A percentile compares a stretch with the other conserved stretches of the same genome.
These are phyloP conservation scores for Chionographis japonica DNA, from an alignment of 106 monocot genomes.

Conservation along the genomic window DNA sequence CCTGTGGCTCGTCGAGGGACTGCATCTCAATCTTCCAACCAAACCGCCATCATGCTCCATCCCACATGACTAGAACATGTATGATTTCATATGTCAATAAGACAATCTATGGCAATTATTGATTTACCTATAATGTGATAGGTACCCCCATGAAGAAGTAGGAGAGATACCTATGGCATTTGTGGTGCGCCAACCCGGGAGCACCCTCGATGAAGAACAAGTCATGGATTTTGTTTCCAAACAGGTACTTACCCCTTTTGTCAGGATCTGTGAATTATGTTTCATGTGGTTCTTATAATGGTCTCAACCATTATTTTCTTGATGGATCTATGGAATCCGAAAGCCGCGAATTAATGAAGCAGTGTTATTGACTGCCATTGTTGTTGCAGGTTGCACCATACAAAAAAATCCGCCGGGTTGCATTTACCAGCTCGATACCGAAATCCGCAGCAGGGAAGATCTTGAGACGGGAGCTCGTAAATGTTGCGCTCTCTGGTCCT, in stretches of 20 bases:
- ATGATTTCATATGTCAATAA: too few relatives aligned
- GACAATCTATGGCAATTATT: too few relatives aligned
- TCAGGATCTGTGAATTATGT: too few relatives aligned
- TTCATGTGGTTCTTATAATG: too few relatives aligned
- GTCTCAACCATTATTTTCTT: too few relatives aligned
- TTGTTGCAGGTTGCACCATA: conserved; percentile 47
- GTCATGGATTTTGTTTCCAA: conserved; percentile 27
- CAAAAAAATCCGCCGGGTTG: conserved; percentile 36
- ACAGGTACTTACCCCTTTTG: conserved; percentile 12
- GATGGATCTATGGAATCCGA: too few relatives aligned
- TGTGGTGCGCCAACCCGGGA: conserved; percentile 9
- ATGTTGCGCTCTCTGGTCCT: neutral
- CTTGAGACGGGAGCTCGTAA: conserved; percentile 29
- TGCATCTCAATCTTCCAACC: too few relatives aligned
- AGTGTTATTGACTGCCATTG: neutral
- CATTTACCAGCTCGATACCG: conserved; percentile 34
- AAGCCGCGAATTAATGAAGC: too few relatives aligned
- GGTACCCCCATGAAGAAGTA: conserved; percentile 31
- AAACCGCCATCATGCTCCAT: too few relatives aligned
- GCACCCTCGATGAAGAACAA: conserved; percentile 14
- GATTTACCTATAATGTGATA: neutral
- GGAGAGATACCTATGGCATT: conserved; percentile 35
- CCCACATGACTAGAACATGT: too few relatives aligned
- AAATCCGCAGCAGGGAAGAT: conserved; percentile 50
- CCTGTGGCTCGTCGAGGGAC: too few relatives aligned